These are phyloP conservation scores for Vaccinium macrocarpon DNA, from an alignment of 148 eudicot species.

Conservation along the genomic window DNA sequence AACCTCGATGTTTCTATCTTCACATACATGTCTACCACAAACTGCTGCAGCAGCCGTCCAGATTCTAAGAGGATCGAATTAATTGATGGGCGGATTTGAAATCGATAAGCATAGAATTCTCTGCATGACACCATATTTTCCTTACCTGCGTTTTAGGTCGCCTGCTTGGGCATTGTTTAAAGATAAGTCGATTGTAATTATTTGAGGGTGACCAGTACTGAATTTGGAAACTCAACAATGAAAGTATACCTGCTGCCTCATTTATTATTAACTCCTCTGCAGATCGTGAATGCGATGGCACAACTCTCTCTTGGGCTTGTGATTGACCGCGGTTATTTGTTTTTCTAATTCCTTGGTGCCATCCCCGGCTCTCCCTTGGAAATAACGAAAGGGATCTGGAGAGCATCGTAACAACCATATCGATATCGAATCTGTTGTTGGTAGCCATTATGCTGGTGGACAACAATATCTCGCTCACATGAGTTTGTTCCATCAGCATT, in stretches of 20 bases:
- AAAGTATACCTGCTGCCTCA: too few species aligned
- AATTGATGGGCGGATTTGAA: not conserved
- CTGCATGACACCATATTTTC: not conserved
- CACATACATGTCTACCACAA: not conserved
- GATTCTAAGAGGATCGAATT: not conserved
- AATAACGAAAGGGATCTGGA: too few species aligned
- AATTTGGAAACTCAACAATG: too few species aligned
- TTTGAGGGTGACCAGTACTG: too few species aligned
- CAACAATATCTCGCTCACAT: not conserved
- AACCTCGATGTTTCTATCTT: too few species aligned
- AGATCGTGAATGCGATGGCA: too few species aligned
- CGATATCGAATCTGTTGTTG: not conserved
- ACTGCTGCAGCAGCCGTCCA: not conserved
- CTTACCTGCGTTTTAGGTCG: not conserved
- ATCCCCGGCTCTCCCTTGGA: not conserved
- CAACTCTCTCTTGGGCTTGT: too few species aligned
- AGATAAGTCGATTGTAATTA: too few species aligned
- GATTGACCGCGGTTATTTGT: too few species aligned
- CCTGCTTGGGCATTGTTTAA: too few species aligned
- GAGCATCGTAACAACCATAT: not conserved
- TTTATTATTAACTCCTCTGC: not conserved
- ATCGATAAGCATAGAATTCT: not conserved
- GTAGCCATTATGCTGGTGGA: not conserved
- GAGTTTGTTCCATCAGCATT: accelerated
- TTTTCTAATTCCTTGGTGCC: not conserved